Conservation (phyloP, 768 basidiomycete genomes). For the Tylopilus vinaceipallidus region DNA sequence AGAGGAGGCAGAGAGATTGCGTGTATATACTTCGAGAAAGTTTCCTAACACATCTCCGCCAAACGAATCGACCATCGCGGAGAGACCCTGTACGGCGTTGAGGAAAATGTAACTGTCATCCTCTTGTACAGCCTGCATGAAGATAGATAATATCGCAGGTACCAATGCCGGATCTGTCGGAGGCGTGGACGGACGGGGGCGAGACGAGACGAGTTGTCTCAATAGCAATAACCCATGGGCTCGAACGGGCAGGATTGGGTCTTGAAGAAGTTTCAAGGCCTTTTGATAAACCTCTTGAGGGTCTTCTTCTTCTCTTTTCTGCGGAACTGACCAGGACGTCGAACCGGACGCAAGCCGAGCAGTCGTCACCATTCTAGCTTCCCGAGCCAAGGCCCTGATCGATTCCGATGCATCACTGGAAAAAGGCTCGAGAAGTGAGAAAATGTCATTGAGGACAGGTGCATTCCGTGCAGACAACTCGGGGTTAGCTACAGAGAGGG, state of each 20-base stretch:
- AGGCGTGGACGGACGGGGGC: slow-evolving; percentile 13
- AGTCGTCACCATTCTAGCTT: slow-evolving; percentile 82
- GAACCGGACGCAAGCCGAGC: slow-evolving; percentile 71
- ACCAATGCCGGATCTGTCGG: slow-evolving; percentile 60
- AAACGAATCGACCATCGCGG: slow-evolving; percentile 77
- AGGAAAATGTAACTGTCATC: slow-evolving; percentile 96
- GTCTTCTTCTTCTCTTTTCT: slow-evolving; percentile 20
- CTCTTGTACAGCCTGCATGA: slow-evolving; percentile 81
- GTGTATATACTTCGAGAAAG: slow-evolving; percentile 67
- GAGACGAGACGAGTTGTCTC: slow-evolving; percentile 63
- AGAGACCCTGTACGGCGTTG: slow-evolving; percentile 87
- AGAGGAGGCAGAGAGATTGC: slow-evolving; percentile 43
- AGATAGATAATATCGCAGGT: slow-evolving; percentile 85
- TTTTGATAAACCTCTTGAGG: slow-evolving; percentile 77
- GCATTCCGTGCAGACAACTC: slow-evolving; percentile 55
- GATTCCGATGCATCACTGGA: slow-evolving; percentile 46
- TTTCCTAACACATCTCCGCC: slow-evolving; percentile 61
- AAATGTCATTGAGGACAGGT: slow-evolving; percentile 71
- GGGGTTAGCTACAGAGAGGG: too few species aligned
- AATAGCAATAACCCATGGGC: slow-evolving; percentile 88
- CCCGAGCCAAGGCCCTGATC: slow-evolving; percentile 61
- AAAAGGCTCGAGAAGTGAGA: slow-evolving; percentile 57
- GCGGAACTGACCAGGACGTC: slow-evolving; percentile 22
- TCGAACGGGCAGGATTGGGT: slow-evolving; percentile 89
- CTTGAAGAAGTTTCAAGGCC: slow-evolving; percentile 84